Conservation (phyloP, 2,329 filamentous ascomycete species). For the Aspergillus ibericus region DNA sequence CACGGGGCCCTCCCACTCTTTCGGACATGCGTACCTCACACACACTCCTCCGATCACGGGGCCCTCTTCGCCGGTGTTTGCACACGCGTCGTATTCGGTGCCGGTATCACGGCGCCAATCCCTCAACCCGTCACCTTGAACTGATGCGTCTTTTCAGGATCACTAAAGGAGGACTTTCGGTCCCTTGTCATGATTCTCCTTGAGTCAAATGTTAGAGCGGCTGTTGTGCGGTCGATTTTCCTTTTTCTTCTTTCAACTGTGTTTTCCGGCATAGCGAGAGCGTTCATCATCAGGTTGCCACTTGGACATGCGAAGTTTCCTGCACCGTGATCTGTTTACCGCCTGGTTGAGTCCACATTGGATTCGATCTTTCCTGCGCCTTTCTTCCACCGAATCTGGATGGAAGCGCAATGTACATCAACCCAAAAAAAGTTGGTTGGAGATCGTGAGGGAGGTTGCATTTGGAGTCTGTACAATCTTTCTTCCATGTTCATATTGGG, state of each 20-base stretch:
- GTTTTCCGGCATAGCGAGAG: conserved; percentile 31
- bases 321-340: conserved; percentile 11
- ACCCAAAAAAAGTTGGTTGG: conserved; percentile 4
- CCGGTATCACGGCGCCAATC: conserved; percentile 31
- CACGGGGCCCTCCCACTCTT: conserved; percentile 30
- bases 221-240: conserved; percentile 13
- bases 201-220: conserved; percentile 13
- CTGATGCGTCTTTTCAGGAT: neutral
- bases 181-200: conserved; percentile 14
- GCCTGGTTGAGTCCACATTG: conserved; percentile 11
- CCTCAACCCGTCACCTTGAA: conserved; percentile 25
- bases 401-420: conserved; percentile 9
- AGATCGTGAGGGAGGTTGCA: conserved; percentile 11
- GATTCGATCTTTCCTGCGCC: conserved; percentile 1
- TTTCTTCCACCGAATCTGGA: conserved; percentile 16
- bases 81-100: conserved; percentile 28
- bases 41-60: conserved; percentile 37
- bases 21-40: conserved; percentile 30
- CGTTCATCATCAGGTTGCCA: conserved; percentile 22
- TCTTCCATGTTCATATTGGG: conserved; percentile 24
- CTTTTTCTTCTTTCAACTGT: conserved; percentile 16
- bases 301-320: neutral
- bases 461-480: conserved; percentile 22
- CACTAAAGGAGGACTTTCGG: neutral
- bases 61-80: conserved; percentile 38